Percentiles rank a stretch among this genome's conserved stretches.
These are phyloP conservation scores for Mycena filopes DNA, from an alignment of 768 basidiomycete species.

Conservation along the genomic window DNA sequence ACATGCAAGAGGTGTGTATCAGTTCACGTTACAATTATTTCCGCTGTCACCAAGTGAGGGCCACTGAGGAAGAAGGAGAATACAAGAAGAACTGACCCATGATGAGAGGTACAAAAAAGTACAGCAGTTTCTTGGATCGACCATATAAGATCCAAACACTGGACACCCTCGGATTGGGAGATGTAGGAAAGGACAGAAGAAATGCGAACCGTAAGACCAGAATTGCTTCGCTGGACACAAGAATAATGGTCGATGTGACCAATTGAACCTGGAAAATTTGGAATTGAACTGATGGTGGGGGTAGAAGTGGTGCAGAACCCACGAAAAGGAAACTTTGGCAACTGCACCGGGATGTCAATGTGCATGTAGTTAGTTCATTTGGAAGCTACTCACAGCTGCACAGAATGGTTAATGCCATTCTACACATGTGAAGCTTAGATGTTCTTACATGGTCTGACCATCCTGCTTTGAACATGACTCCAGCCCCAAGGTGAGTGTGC, in stretches of 20 bases:
- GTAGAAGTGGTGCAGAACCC: background rate
- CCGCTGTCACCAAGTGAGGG: slow-evolving; percentile 2
- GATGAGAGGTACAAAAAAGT: slow-evolving; percentile 16
- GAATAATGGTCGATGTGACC: slow-evolving; percentile 7
- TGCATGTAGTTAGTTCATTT: background rate
- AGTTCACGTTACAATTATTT: slow-evolving; percentile 12
- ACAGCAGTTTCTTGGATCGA: slow-evolving; percentile 8
- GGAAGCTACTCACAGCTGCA: background rate
- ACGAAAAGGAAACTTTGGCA: slow-evolving; percentile 18
- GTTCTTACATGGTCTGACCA: slow-evolving; percentile 13
- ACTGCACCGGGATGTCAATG: background rate
- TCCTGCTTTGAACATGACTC: slow-evolving; percentile 19
- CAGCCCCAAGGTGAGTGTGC: background rate
- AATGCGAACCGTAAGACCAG: slow-evolving; percentile 17
- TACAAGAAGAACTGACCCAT: background rate
- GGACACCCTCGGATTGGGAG: background rate
- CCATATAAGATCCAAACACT: slow-evolving; percentile 26
- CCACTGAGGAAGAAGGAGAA: background rate
- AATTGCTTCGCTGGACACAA: slow-evolving; percentile 11
- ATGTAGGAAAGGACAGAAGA: background rate
- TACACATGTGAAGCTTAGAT: background rate
- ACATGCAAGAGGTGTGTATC: no score
- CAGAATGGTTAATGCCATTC: background rate
- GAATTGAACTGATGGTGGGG: background rate
- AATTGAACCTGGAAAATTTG: background rate